Conservation (phyloP, 169 alveolate species). For the Fabrea salina region DNA sequence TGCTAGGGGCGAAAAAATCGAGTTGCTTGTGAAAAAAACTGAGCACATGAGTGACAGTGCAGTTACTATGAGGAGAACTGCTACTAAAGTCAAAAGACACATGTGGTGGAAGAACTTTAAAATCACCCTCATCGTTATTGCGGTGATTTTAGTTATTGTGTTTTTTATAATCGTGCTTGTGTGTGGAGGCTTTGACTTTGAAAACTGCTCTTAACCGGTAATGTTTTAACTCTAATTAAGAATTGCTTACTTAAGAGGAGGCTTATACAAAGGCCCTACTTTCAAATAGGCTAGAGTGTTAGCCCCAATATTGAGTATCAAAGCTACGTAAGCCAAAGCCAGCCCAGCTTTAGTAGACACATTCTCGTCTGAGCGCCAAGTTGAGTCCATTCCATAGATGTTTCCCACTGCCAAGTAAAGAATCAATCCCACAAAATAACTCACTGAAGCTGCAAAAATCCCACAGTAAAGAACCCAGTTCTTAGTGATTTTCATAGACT, state of each 20-base stretch:
- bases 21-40: slow-evolving; percentile 19
- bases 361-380: slow-evolving; percentile 9
- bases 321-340: background rate
- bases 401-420: slow-evolving; percentile 11
- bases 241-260: no score
- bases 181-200: slow-evolving; percentile 17
- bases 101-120: slow-evolving; percentile 30
- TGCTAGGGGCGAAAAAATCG: slow-evolving; percentile 32
- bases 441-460: background rate
- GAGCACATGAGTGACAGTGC: slow-evolving; percentile 12
- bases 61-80: slow-evolving; percentile 25
- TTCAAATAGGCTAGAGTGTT: no score
- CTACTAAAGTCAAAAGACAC: slow-evolving; percentile 26
- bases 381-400: slow-evolving; percentile 11
- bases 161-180: background rate
- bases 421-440: background rate
- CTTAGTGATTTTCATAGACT: background rate
- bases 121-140: background rate
- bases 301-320: no score
- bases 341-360: slow-evolving; percentile 11
- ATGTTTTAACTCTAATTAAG: no score
- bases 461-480: slow-evolving; percentile 18
- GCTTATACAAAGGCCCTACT: no score
- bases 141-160: background rate
- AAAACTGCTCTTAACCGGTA: no score